These are phyloP conservation scores for Fusarium hainanense DNA, from an alignment of 2,329 filamentous ascomycete genomes.

Conservation along the genomic window DNA sequence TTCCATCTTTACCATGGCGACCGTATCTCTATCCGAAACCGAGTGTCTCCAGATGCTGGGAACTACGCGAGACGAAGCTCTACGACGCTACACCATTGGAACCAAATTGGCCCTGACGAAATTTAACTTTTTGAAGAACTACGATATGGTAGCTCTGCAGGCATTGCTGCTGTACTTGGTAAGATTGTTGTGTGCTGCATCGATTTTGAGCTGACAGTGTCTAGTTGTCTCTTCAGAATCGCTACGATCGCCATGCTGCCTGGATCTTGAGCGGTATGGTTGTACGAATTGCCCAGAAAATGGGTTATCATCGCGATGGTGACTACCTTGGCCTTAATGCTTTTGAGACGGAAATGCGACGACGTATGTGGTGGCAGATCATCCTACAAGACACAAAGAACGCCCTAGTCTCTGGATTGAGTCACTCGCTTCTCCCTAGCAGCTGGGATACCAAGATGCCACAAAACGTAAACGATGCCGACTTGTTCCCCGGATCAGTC, in stretches of 20 bases:
- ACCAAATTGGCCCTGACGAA: constrained; percentile 62
- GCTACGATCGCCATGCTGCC: constrained; percentile 67
- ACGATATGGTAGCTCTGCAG: constrained; percentile 69
- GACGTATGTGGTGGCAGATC: constrained; percentile 75
- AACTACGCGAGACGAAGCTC: constrained; percentile 60
- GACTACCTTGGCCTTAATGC: constrained; percentile 65
- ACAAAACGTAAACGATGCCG: constrained; percentile 68
- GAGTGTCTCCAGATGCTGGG: constrained; percentile 67
- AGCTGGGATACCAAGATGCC: constrained; percentile 68
- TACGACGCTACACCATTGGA: constrained; percentile 64
- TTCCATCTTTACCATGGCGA: constrained; percentile 72
- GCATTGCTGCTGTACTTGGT: constrained; percentile 69
- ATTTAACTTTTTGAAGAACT: constrained; percentile 67
- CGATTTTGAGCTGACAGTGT: constrained; percentile 18
- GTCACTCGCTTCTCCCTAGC: constrained; percentile 62
- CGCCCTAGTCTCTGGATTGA: constrained; percentile 68
- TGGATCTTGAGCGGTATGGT: constrained; percentile 71
- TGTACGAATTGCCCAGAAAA: constrained; percentile 73
- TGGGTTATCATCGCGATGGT: constrained; percentile 74
- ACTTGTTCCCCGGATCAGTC: constrained; percentile 65
- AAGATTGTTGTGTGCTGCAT: constrained; percentile 10
- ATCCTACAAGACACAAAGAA: constrained; percentile 68
- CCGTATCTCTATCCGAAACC: constrained; percentile 64
- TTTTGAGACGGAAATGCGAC: constrained; percentile 75
- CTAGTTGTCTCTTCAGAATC: constrained; percentile 66